Evolutionary conservation across 805 yeast species (phyloP), one percentile per base, ranked within the genome.

Genomic region (Hermanozyma aechmeae): DNA sequence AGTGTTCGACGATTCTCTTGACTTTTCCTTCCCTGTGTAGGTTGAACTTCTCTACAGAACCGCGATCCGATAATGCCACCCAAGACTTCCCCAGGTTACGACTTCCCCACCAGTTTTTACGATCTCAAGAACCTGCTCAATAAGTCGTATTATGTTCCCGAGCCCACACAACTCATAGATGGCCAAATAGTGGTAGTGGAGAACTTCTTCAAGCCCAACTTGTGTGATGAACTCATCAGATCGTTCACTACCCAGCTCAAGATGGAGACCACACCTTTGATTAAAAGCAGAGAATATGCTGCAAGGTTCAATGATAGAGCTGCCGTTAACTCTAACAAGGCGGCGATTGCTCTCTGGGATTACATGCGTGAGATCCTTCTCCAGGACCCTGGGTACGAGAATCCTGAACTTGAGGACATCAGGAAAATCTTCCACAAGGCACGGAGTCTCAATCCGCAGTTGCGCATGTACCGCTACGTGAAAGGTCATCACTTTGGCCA

Each of bases 401-500:
- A 54, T 13, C 7, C 49, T 55, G 58, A 52, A 2, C 29, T 43
- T 5, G 41, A 36, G 6, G 31, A 36, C 27, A 35, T 53, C 3
- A 32, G 39, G 11, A 31, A 30, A 0, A 57, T 48, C 8, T 69
- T 73, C 40, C 14, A 28, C 0, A 29, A 29, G 8, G 73, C 74
- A 0, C 46, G 46, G 16, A 75, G 76, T 0, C 56, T 75, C 25
- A 73, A 74, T 34, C 71, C 77, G 1, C 73, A 73, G 31, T 43
- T 76, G 10, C 44, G 83, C 22, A 48, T 74, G 4, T 76, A 76
- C 44, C 40, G 80, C 26, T 76, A 76, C 43, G 40, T 45, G 3
- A 56, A 59, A 35, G 79, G 79, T 0, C 80, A 76, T 34, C 71
- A 63, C 42, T 76, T 76, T 39, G 76, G 70, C 3, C 58, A 65